phyloP scores from a whole-genome alignment of 176 grass and related monocot species.

The Elymus sibiricus region DNA sequence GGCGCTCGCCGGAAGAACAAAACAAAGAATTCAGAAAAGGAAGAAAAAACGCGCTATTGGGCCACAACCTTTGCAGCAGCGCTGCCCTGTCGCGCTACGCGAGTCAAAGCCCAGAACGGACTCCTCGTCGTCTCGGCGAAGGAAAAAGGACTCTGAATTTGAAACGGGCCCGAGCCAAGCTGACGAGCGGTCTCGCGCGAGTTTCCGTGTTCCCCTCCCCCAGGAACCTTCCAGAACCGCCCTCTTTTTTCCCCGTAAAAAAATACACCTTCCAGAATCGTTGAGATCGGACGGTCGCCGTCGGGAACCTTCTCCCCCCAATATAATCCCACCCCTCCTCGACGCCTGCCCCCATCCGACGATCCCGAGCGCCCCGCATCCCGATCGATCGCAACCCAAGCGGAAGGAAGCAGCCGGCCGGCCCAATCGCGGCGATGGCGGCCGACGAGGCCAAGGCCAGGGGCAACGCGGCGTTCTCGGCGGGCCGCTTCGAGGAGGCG shows the following conservation, averaged over 20 bases:
- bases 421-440: slow-evolving; percentile 21
- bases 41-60: too few relatives aligned
- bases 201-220: slow-evolving; percentile 2
- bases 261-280: slow-evolving; percentile 33
- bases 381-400: slow-evolving; percentile 13
- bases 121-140: neutral
- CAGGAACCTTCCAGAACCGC: slow-evolving; percentile 51
- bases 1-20: too few relatives aligned
- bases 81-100: too few relatives aligned
- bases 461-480: slow-evolving; percentile 62
- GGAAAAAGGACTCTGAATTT: neutral
- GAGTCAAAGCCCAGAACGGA: neutral
- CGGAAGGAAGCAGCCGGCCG: neutral
- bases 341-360: neutral
- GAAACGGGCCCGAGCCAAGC: neutral
- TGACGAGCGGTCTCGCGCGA: neutral
- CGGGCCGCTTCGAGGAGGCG: slow-evolving; percentile 57
- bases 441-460: slow-evolving; percentile 66
- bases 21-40: too few relatives aligned
- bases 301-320: neutral
- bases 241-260: neutral
- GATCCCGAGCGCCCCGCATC: neutral
- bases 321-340: neutral
- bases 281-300: neutral
- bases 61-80: too few relatives aligned